These are phyloP conservation scores for Cinnamomum chago DNA, from an alignment of 164 flowering plant genomes.

Conservation along the genomic window DNA sequence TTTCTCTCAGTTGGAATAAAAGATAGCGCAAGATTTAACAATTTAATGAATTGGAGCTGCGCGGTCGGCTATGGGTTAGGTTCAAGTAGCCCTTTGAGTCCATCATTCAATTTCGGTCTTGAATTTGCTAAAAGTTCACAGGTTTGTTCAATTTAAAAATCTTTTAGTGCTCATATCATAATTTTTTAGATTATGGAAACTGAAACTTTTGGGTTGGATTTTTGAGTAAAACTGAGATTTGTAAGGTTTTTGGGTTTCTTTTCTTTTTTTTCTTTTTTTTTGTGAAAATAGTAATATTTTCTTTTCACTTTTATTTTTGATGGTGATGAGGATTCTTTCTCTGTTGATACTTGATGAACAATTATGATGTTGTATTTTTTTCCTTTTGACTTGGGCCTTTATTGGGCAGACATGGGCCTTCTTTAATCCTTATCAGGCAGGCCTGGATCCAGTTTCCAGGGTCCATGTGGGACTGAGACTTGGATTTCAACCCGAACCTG, in stretches of 20 bases:
- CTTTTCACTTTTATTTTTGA: not conserved
- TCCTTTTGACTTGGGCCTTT: not conserved
- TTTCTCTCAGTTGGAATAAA: conserved; percentile 46
- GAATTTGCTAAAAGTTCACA: conserved; percentile 75
- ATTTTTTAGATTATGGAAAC: not conserved
- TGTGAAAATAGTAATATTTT: not conserved
- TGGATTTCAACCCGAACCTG: too few relatives aligned
- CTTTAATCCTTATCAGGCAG: too few relatives aligned
- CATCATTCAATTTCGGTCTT: conserved; percentile 89
- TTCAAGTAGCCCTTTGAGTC: conserved; percentile 80
- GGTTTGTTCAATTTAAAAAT: conserved; percentile 33
- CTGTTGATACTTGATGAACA: not conserved
- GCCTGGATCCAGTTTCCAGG: too few relatives aligned
- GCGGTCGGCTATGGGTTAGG: conserved; percentile 86
- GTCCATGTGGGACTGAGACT: too few relatives aligned
- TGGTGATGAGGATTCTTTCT: not conserved
- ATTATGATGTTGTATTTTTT: not conserved
- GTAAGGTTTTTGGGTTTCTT: too few relatives aligned
- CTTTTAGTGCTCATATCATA: not conserved
- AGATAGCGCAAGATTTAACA: conserved; percentile 36
- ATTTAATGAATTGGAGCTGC: conserved; percentile 73
- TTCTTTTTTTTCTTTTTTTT: too few relatives aligned
- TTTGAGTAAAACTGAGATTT: too few relatives aligned
- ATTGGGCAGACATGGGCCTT: too few relatives aligned
- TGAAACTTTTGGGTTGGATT: not conserved